Conservation (phyloP, 1,284 basidiomycete species). For the Cutaneotrichosporon cavernicola region DNA sequence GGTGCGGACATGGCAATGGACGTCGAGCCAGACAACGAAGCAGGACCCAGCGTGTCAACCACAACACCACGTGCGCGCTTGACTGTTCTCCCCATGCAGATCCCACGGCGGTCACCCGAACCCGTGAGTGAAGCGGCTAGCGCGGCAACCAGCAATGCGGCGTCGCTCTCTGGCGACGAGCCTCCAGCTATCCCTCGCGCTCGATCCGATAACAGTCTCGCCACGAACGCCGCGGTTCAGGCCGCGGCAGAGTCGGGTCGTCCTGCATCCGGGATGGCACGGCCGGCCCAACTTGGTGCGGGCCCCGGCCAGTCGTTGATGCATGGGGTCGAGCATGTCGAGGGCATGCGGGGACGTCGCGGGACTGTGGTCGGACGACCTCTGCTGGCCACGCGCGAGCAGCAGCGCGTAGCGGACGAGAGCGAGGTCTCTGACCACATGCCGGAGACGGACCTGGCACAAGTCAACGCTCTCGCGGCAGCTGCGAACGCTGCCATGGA, state of each 20-base stretch:
- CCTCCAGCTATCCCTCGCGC: slow-evolving; percentile 36
- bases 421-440: slow-evolving; percentile 44
- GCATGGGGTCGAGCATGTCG: slow-evolving; percentile 31
- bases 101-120: slow-evolving; percentile 33
- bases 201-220: slow-evolving; percentile 41
- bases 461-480: slow-evolving; percentile 41
- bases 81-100: slow-evolving; percentile 36
- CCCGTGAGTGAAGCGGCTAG: slow-evolving; percentile 27
- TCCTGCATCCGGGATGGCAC: slow-evolving; percentile 27
- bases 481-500: slow-evolving; percentile 33
- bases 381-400: slow-evolving; percentile 25
- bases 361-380: slow-evolving; percentile 49
- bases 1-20: slow-evolving; percentile 37
- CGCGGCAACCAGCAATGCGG: slow-evolving; percentile 36
- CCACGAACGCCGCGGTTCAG: slow-evolving; percentile 20
- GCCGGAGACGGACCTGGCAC: slow-evolving; percentile 38
- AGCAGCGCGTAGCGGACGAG: slow-evolving; percentile 30
- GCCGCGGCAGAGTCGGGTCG: slow-evolving; percentile 25
- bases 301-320: slow-evolving; percentile 43
- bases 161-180: slow-evolving; percentile 38
- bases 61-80: slow-evolving; percentile 46
- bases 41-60: slow-evolving; percentile 19
- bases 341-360: slow-evolving; percentile 28
- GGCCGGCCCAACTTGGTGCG: slow-evolving; percentile 37
- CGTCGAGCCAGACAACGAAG: slow-evolving; percentile 18